Evolutionary conservation across 2,329 filamentous ascomycete species (phyloP), one percentile per base, ranked within the genome.

Genomic region (Podosphaera aphanis): DNA sequence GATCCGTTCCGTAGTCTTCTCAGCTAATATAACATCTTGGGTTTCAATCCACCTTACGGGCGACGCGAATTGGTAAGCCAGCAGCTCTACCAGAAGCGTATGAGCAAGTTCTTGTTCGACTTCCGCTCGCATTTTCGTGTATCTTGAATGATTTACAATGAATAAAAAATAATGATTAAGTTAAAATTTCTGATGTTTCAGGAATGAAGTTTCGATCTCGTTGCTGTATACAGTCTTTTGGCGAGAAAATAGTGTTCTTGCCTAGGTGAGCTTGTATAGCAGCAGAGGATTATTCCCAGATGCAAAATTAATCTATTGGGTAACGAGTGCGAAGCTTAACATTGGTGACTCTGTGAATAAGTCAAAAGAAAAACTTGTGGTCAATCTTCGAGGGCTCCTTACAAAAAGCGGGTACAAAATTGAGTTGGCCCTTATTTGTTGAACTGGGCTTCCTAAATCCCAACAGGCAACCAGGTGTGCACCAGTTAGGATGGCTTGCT

Each of bases 21-120:
- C 85, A 53, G 81, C 88, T 56, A 98, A 81, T 60, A 98, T 90
- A 57, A 98, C 90, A 88, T 98, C 90, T 67, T 98, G 90, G 46
- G 90, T 98, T 68, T 98, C 90, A 65, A 98, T 98, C 90, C 90
- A 98, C 77, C 90, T 79, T 57, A 98, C 90, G 44, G 90, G 90
- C 46, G 88, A 95, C 58, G 90, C 90, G 64, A 98, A 98, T 63
- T 98, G 90, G 66, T 95, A 98, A 69, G 90, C 90, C 56, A 98
- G 77, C 53, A 98, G 83, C 77, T 98, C 90, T 54, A 98, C 83
- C 62, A 98, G 82, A 66, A 98, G 76, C 55, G 88, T 95, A 66
- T 98, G 88, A 61, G 90, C 82, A 64, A 98, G 83, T 71, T 98
- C 90, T 68, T 98, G 90, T 77, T 98, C 88, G 65, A 95, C 73